phyloP scores from a whole-genome alignment of 2,329 filamentous ascomycete genomes.

The Colletotrichum spaethianum region DNA sequence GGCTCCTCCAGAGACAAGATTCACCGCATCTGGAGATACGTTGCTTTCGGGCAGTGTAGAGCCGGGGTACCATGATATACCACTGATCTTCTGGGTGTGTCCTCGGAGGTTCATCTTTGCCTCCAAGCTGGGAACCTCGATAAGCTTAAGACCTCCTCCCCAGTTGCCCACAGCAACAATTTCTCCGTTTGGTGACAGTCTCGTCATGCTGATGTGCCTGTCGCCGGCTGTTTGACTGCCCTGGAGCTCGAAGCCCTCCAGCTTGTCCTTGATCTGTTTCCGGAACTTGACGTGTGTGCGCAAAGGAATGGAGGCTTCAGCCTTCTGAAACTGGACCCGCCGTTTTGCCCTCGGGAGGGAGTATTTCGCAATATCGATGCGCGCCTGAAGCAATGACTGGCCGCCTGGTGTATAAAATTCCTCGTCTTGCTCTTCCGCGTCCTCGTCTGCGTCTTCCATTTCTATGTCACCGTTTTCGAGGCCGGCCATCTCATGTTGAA shows the following conservation, averaged over 20 bases:
- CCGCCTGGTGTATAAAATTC: slow-evolving; percentile 95
- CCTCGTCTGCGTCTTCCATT: slow-evolving; percentile 70
- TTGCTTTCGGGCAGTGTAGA: slow-evolving; percentile 80
- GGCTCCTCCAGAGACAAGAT: slow-evolving; percentile 91
- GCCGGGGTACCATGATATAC: slow-evolving; percentile 90
- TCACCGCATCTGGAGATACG: slow-evolving; percentile 81
- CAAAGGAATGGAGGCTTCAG: slow-evolving; percentile 86
- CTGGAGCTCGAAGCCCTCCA: slow-evolving; percentile 89
- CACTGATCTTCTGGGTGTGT: slow-evolving; percentile 91
- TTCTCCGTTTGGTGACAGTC: slow-evolving; percentile 89
- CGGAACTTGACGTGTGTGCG: slow-evolving; percentile 94
- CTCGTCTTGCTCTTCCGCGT: slow-evolving; percentile 80
- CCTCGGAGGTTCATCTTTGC: slow-evolving; percentile 83
- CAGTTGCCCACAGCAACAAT: slow-evolving; percentile 92
- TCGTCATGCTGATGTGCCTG: slow-evolving; percentile 89
- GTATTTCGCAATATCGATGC: slow-evolving; percentile 84
- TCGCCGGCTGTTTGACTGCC: slow-evolving; percentile 95
- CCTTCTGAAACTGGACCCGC: slow-evolving; percentile 82
- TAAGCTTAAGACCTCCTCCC: slow-evolving; percentile 89
- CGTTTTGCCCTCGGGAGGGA: slow-evolving; percentile 87
- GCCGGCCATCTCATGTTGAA: slow-evolving; percentile 75
- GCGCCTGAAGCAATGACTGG: slow-evolving; percentile 79
- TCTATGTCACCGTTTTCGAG: slow-evolving; percentile 70
- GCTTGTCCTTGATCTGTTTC: slow-evolving; percentile 86
- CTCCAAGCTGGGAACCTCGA: slow-evolving; percentile 86